Conservation (phyloP, 2,329 filamentous ascomycete genomes). For the Graphilbum fragrans region DNA sequence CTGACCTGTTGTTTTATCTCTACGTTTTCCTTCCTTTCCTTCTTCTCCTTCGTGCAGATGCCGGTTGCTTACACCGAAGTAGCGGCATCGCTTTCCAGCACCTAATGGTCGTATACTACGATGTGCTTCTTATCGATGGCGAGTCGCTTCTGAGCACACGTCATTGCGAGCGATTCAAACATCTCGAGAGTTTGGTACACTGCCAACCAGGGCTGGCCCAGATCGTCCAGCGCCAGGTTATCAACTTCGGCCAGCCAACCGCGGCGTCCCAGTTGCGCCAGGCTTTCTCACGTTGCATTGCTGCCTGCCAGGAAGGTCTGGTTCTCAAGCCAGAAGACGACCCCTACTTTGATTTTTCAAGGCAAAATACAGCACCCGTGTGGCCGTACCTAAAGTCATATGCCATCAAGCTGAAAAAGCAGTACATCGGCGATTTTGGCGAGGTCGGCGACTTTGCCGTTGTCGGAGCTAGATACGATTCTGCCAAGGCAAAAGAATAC, state of each 20-base stretch:
- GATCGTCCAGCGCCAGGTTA: conserved; percentile 51
- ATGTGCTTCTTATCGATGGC: conserved; percentile 41
- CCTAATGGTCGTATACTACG: conserved; percentile 51
- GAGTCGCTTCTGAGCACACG: conserved; percentile 36
- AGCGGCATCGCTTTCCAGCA: conserved; percentile 25
- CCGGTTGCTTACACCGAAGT: background rate
- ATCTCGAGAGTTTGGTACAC: conserved; percentile 43
- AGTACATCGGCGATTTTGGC: conserved; percentile 67
- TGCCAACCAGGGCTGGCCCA: conserved; percentile 48
- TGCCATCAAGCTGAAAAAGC: conserved; percentile 80
- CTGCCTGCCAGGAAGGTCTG: conserved; percentile 60
- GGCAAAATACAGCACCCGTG: background rate
- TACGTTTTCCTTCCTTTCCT: background rate
- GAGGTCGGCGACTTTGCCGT: conserved; percentile 77
- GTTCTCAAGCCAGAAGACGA: conserved; percentile 69
- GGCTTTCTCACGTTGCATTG: conserved; percentile 56
- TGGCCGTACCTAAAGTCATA: conserved; percentile 14
- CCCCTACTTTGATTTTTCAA: conserved; percentile 56
- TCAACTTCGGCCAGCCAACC: conserved; percentile 48
- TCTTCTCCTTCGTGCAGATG: background rate
- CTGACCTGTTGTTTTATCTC: background rate
- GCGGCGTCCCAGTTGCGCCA: conserved; percentile 44
- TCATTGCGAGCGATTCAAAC: conserved; percentile 46
- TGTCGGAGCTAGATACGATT: conserved; percentile 61
- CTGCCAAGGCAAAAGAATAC: conserved; percentile 45